Conservation (phyloP, 805 yeast genomes). For the Starmerella bombi region DNA sequence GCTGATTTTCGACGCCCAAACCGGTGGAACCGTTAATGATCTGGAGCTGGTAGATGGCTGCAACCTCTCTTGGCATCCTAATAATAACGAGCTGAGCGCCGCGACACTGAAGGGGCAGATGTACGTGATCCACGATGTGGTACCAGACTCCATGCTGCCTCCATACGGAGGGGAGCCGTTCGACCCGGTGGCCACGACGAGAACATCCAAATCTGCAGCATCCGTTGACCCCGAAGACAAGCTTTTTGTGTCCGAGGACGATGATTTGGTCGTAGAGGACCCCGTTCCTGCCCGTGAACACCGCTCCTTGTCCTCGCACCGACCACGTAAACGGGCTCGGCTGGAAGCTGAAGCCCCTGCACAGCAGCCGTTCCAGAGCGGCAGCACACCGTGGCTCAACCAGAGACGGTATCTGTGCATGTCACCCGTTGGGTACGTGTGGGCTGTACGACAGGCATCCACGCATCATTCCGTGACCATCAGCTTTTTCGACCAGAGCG, state of each 20-base stretch:
- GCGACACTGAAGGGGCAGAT: slow-evolving; percentile 27
- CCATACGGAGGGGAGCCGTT: slow-evolving; percentile 23
- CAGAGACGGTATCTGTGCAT: slow-evolving; percentile 68
- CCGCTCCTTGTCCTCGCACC: too few species aligned
- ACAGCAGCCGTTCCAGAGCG: slow-evolving; percentile 59
- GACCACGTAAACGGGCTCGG: too few species aligned
- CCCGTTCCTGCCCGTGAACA: too few species aligned
- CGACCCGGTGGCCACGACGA: slow-evolving; percentile 12
- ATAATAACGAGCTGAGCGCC: slow-evolving; percentile 25
- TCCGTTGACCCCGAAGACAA: slow-evolving; percentile 24
- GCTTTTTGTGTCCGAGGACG: slow-evolving; percentile 45
- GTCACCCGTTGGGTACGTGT: slow-evolving; percentile 67
- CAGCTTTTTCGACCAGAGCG: slow-evolving; percentile 67
- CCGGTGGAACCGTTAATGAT: slow-evolving; percentile 29
- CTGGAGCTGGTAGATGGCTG: slow-evolving; percentile 15
- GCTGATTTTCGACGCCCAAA: slow-evolving; percentile 43
- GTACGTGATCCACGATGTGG: slow-evolving; percentile 13
- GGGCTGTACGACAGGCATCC: slow-evolving; percentile 53
- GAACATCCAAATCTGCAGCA: not conserved
- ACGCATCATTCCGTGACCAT: slow-evolving; percentile 64
- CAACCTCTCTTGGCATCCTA: slow-evolving; percentile 31
- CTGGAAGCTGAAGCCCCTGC: not conserved
- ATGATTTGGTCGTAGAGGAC: slow-evolving; percentile 25
- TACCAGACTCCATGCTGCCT: slow-evolving; percentile 11
- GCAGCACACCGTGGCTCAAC: slow-evolving; percentile 69